Percentiles rank a stretch among this genome's conserved stretches.
phyloP scores from a whole-genome alignment of 345 rosid genomes.

The Moricandia moricandioides region DNA sequence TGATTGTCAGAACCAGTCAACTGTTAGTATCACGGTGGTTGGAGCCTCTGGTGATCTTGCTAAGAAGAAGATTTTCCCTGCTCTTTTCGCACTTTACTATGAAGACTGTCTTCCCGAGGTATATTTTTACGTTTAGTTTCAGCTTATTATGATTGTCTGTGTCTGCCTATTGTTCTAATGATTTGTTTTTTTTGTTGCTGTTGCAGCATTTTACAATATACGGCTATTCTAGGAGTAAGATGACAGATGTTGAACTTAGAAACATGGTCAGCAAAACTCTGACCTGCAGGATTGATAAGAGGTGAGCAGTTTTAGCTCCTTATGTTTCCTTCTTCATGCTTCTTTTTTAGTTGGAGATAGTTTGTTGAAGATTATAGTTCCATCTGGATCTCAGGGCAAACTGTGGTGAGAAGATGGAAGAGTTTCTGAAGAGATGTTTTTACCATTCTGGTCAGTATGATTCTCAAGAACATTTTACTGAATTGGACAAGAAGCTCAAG shows the following conservation, averaged over 20 bases:
- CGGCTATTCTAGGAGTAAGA: constrained; percentile 97
- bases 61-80: constrained; percentile 98
- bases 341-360: background rate
- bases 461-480: constrained; percentile 70
- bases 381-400: constrained; percentile 65
- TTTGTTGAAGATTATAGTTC: constrained; percentile 4
- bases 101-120: constrained; percentile 96
- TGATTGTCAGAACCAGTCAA: constrained; percentile 52
- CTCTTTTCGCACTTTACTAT: constrained; percentile 94
- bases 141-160: background rate
- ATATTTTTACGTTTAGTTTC: too few relatives aligned
- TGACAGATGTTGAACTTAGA: constrained; percentile 91
- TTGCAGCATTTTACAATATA: constrained; percentile 82
- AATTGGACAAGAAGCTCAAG: constrained; percentile 75
- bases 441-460: constrained; percentile 97
- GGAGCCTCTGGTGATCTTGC: constrained; percentile 99
- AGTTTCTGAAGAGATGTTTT: constrained; percentile 92
- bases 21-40: constrained; percentile 88
- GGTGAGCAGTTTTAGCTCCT: constrained; percentile 41
- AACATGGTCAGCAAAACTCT: constrained; percentile 94
- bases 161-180: too few relatives aligned
- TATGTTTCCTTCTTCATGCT: background rate
- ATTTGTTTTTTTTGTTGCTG: constrained; percentile 12
- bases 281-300: constrained; percentile 94
- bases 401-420: constrained; percentile 90